Evolutionary conservation across 2,329 filamentous ascomycete species (phyloP), one percentile per base, ranked within the genome.

Genomic region (Aureobasidium sp.): DNA sequence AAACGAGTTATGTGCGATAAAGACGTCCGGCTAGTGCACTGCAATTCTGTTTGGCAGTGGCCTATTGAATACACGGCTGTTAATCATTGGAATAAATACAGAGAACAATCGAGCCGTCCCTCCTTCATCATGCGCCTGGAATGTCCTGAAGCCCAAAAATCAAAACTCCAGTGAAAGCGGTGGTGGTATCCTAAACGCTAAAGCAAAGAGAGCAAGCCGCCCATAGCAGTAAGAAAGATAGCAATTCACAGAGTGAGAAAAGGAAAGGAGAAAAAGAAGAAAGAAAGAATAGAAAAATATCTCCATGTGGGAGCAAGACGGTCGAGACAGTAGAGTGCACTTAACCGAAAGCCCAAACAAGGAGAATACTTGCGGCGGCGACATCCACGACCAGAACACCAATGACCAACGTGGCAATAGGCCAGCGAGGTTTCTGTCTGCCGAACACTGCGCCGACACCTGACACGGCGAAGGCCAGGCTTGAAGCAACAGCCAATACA

Each of bases 401-500:
- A 65, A 76, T 74, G 4, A 81, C 76, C 15, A 78, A 72, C 6
- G 79, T 65, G 61, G 78, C 77, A 58, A 80, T 78, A 26, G 76
- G 51, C 59, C 79, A 69, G 3, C 82, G 67, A 15, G 68, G 70
- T 53, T 81, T 79, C 44, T 76, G 74, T 39, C 84, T 78, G 56
- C 82, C 81, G 13, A 87, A 71, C 65, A 83, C 80, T 70, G 82
- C 80, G 37, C 81, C 84, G 7, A 90, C 77, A 0, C 81, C 87
- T 13, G 82, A 77, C 51, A 85, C 83, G 0, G 84, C 84, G 68
- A 85, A 85, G 64, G 85, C 80, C 44, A 91, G 71, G 65, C 86
- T 89, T 34, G 83, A 79, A 36, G 89, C 80, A 17, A 88, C 85
- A 10, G 88, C 89, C 44, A 90, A 78, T 1, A 89, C 80, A 1